Conservation (phyloP, 1,139 yeast genomes). For the Yamadazyma diospyri region DNA sequence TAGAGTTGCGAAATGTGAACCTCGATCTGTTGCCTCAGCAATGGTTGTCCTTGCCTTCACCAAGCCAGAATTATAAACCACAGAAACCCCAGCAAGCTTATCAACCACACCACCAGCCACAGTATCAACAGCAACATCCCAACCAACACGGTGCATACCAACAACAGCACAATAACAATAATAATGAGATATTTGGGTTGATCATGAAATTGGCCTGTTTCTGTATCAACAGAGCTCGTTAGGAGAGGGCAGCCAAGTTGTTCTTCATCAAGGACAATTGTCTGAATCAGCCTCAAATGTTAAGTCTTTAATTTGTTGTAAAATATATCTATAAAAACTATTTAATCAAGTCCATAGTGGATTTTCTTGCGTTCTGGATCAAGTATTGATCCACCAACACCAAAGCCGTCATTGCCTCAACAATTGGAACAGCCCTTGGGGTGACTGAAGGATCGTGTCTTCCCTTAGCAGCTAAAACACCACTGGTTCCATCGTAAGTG, state of each 20-base stretch:
- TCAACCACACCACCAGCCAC: slow-evolving; percentile 24
- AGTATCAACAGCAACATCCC: slow-evolving; percentile 26
- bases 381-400: slow-evolving; percentile 83
- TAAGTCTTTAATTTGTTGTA: no score
- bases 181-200: slow-evolving; percentile 27
- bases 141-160: slow-evolving; percentile 27
- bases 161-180: slow-evolving; percentile 17
- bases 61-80: slow-evolving; percentile 5
- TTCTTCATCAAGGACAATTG: no score
- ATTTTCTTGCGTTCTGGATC: slow-evolving; percentile 82
- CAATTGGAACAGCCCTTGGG: slow-evolving; percentile 97
- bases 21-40: slow-evolving; percentile 46
- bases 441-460: slow-evolving; percentile 98
- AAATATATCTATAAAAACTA: slow-evolving; percentile 1
- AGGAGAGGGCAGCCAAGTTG: no score
- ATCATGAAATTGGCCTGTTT: slow-evolving; percentile 32
- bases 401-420: slow-evolving; percentile 95
- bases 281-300: no score
- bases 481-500: slow-evolving; percentile 80
- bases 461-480: slow-evolving; percentile 91
- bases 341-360: slow-evolving; percentile 18
- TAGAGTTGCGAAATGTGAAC: slow-evolving; percentile 48
- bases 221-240: slow-evolving; percentile 23
- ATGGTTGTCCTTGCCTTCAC: slow-evolving; percentile 35
- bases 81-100: slow-evolving; percentile 8